These are phyloP conservation scores for Pestalotiopsis sp. DNA, from an alignment of 2,329 filamentous ascomycete species.

Conservation along the genomic window DNA sequence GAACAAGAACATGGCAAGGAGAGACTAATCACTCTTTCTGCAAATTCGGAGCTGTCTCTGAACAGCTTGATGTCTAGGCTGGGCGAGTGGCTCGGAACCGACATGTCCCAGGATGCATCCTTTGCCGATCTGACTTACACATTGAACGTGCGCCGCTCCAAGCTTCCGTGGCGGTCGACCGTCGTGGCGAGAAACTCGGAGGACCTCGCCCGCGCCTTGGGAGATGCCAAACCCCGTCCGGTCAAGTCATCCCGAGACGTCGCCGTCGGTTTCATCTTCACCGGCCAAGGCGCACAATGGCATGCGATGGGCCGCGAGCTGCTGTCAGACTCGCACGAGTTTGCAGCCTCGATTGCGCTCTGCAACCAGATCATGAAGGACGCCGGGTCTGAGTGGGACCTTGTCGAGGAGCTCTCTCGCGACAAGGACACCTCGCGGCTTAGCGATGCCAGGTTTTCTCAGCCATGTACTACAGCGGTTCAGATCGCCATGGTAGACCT, in stretches of 20 bases:
- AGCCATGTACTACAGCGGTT: constrained; percentile 39
- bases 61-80: constrained; percentile 17
- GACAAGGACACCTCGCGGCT: constrained; percentile 20
- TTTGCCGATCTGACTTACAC: constrained; percentile 19
- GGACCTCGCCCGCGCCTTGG: constrained; percentile 20
- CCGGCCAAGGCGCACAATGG: constrained; percentile 31
- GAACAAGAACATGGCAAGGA: background rate
- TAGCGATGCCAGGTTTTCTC: constrained; percentile 26
- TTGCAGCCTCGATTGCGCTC: constrained; percentile 10
- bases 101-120: background rate
- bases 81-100: constrained; percentile 8
- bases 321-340: constrained; percentile 20
- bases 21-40: background rate
- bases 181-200: constrained; percentile 14
- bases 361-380: constrained; percentile 15
- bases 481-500: constrained; percentile 41
- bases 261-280: constrained; percentile 23
- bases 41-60: constrained; percentile 18
- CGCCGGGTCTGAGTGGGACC: constrained; percentile 21
- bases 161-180: constrained; percentile 12
- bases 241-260: background rate
- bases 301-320: constrained; percentile 21
- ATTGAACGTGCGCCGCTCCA: constrained; percentile 16
- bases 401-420: constrained; percentile 21
- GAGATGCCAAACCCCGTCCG: constrained; percentile 20